Evolutionary conservation across 1,139 yeast species (phyloP).

Genomic region (Pichia sp.): DNA sequence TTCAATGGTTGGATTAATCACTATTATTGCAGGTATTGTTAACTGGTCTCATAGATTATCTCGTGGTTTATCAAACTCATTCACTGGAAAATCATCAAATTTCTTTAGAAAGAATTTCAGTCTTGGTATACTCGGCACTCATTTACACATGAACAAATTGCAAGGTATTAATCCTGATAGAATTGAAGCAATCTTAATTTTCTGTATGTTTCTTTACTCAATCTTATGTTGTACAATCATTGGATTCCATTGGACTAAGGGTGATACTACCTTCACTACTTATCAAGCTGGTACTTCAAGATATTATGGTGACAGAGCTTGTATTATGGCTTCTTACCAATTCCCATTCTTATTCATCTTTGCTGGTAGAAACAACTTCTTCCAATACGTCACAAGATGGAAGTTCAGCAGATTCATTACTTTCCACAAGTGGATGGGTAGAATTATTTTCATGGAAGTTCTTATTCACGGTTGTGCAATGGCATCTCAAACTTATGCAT

Average conservation of each 20-base stretch:
- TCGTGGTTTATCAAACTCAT: constrained; percentile 37
- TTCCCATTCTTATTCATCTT: constrained; percentile 56
- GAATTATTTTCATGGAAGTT: constrained; percentile 41
- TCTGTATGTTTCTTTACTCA: constrained; percentile 46
- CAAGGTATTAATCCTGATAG: constrained; percentile 65
- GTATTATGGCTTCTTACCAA: constrained; percentile 50
- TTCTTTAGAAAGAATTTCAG: constrained; percentile 42
- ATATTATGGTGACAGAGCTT: constrained; percentile 61
- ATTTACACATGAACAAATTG: constrained; percentile 38
- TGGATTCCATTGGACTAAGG: constrained; percentile 43
- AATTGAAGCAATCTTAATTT: constrained; percentile 51
- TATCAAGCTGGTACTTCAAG: constrained; percentile 46
- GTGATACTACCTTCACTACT: constrained; percentile 39
- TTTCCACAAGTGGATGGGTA: constrained; percentile 66
- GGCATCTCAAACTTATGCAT: constrained; percentile 38
- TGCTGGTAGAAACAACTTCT: constrained; percentile 68
- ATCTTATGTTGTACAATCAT: constrained; percentile 27
- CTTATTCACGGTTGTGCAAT: constrained; percentile 55
- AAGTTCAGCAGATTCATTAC: constrained; percentile 56
- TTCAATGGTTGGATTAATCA: constrained; percentile 49
- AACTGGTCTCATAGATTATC: constrained; percentile 43
- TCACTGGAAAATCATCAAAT: constrained; percentile 38
- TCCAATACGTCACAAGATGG: constrained; percentile 68
- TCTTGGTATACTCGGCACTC: constrained; percentile 49
- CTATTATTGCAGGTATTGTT: constrained; percentile 40